Conservation (phyloP, 805 yeast genomes). For the Pichia scutulata region DNA sequence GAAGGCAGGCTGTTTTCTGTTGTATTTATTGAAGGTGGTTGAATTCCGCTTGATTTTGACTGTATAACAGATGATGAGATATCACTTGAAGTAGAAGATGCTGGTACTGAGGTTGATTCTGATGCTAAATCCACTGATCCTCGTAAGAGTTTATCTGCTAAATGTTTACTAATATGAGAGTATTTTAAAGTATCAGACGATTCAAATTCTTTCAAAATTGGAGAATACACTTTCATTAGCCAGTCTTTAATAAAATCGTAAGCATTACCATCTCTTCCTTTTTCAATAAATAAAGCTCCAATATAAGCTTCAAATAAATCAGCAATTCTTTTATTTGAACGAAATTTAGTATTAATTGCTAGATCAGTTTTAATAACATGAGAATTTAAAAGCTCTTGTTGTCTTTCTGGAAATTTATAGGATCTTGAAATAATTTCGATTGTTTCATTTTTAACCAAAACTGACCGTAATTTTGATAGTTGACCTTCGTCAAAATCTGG, state of each 20-base stretch:
- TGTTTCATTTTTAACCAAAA: constrained; percentile 64
- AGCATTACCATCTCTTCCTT: constrained; percentile 11
- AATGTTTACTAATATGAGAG: constrained; percentile 3
- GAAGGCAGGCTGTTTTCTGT: background rate
- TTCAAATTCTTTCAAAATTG: constrained; percentile 22
- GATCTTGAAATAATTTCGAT: constrained; percentile 60
- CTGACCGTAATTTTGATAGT: constrained; percentile 61
- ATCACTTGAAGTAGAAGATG: background rate
- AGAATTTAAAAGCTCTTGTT: constrained; percentile 34
- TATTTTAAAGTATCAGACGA: constrained; percentile 1
- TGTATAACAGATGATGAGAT: background rate
- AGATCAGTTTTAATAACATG: constrained; percentile 15
- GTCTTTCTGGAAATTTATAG: constrained; percentile 55
- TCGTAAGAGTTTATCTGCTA: background rate
- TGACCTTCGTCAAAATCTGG: constrained; percentile 78
- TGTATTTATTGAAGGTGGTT: background rate
- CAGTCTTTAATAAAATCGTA: constrained; percentile 43
- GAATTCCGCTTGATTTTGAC: background rate
- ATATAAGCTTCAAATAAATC: constrained; percentile 93
- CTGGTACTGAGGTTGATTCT: background rate
- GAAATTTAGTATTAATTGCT: constrained; percentile 18
- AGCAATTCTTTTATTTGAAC: constrained; percentile 65
- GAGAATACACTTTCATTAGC: constrained; percentile 33
- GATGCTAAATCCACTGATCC: background rate
- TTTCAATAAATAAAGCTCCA: constrained; percentile 70